These are phyloP conservation scores for Penicillium sumatraense DNA, from an alignment of 2,329 filamentous ascomycete species.

Conservation along the genomic window DNA sequence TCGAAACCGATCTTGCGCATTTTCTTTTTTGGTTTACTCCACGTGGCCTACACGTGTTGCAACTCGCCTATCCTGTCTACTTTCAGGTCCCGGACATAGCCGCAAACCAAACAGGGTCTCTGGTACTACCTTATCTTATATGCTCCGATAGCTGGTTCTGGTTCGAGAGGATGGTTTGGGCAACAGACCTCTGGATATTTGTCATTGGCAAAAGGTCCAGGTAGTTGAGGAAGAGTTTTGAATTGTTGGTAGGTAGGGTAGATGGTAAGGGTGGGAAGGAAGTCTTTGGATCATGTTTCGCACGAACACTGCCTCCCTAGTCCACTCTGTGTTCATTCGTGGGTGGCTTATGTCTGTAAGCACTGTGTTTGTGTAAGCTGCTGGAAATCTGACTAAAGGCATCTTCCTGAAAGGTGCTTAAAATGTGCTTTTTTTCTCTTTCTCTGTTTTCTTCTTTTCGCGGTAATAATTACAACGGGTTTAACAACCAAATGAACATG, in stretches of 20 bases:
- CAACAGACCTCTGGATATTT: background rate
- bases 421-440: no score
- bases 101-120: constrained; percentile 2
- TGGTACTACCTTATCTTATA: constrained; percentile 16
- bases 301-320: background rate
- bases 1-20: constrained; percentile 1
- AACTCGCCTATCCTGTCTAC: constrained; percentile 26
- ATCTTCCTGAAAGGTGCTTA: background rate
- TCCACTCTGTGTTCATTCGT: background rate
- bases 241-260: no score
- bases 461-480: no score
- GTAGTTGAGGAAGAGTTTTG: background rate
- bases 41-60: constrained; percentile 30
- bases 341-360: constrained; percentile 22
- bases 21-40: constrained; percentile 8
- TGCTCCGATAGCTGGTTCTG: constrained; percentile 15
- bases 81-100: constrained; percentile 7
- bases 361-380: constrained; percentile 24
- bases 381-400: background rate
- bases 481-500: no score
- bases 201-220: background rate
- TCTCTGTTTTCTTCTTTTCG: no score
- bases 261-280: background rate
- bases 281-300: background rate
- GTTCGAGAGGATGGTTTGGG: background rate